Base-by-base conservation (phyloP, 2,329 filamentous ascomycete species). In the Lasiodiplodia gonubiensis region DNA sequence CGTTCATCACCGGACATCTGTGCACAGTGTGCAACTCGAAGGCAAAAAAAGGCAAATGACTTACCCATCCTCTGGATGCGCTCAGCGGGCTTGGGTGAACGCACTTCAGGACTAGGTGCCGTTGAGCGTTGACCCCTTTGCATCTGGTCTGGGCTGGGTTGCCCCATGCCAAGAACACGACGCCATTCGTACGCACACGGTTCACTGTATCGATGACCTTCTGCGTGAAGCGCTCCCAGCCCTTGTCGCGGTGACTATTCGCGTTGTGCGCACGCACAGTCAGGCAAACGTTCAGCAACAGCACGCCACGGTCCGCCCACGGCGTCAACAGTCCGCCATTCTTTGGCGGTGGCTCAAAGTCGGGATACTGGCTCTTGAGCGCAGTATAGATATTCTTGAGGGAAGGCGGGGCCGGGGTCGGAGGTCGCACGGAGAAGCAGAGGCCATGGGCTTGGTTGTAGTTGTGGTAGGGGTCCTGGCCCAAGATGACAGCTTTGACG, bases 391-490 rank as follows among this genome's bases (percentile, higher is more conserved):
- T 97, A 81, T 99, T 99, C 73, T 88, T 88, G 18, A 99, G 89
- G 0, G 93, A 97, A 0, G 94, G 94, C 0, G 95, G 95, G 1
- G 94, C 93, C 4, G 88, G 88, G 0, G 93, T 97, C 0, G 95
- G 95, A 3, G 94, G 90, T 11, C 92, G 92, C 66, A 98, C 94
- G 57, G 93, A 97, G 85, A 99, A 99, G 77, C 92, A 94, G 68
- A 99, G 89, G 52, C 95, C 95, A 79, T 98, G 95, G 61, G 95
- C 95, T 84, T 99, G 95, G 79, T 96, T 96, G 78, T 88, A 79
- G 78, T 97, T 97, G 83, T 99, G 95, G 80, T 99, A 99, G 2
- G 95, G 95, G 78, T 99, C 95, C 82, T 99, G 95, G 71, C 95
- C 95, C 66, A 98, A 80, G 75, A 99, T 93, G 69, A 99, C 94